Percentiles rank a stretch among this genome's conserved stretches.
Conservation (phyloP, 192 early-diverging fungal genomes). For the Coemansia sp. region DNA sequence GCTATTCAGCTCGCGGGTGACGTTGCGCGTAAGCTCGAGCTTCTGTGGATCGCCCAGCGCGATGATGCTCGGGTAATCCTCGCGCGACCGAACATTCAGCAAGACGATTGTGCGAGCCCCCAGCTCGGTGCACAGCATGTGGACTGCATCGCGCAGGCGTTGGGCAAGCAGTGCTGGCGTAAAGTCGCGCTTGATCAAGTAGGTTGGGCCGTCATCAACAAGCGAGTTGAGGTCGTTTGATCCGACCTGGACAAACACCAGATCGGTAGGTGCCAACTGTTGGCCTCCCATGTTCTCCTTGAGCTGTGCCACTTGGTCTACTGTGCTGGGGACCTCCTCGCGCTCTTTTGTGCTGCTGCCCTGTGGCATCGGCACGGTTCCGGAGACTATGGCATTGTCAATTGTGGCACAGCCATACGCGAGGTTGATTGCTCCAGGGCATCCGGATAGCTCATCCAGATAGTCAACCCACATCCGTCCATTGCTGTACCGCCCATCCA, state of each 20-base stretch:
- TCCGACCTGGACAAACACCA: slow-evolving; percentile 48
- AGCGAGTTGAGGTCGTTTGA: slow-evolving; percentile 54
- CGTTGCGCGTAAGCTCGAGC: slow-evolving; percentile 6
- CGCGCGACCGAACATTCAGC: slow-evolving; percentile 48
- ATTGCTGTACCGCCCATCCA: slow-evolving; percentile 44
- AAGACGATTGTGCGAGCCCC: slow-evolving; percentile 34
- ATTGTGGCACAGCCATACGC: slow-evolving; percentile 51
- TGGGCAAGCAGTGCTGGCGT: slow-evolving; percentile 28
- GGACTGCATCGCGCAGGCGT: slow-evolving; percentile 17
- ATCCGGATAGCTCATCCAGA: slow-evolving; percentile 16
- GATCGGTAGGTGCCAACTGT: slow-evolving; percentile 18
- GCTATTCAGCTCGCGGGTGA: slow-evolving; percentile 27
- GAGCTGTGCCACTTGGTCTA: slow-evolving; percentile 27
- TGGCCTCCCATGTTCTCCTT: not conserved
- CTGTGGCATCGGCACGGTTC: slow-evolving; percentile 43
- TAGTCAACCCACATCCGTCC: slow-evolving; percentile 46
- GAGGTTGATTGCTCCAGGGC: slow-evolving; percentile 16
- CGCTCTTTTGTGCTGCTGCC: slow-evolving; percentile 10
- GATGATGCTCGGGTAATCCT: slow-evolving; percentile 42
- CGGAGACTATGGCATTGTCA: slow-evolving; percentile 38
- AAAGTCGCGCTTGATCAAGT: slow-evolving; percentile 18
- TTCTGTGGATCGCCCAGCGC: slow-evolving; percentile 16
- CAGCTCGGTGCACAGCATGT: slow-evolving; percentile 13
- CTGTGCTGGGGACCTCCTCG: slow-evolving; percentile 29
- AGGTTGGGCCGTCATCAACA: slow-evolving; percentile 15